These are phyloP conservation scores for Backusella sp. DNA, from an alignment of 192 early-diverging fungal genomes.

Conservation along the genomic window DNA sequence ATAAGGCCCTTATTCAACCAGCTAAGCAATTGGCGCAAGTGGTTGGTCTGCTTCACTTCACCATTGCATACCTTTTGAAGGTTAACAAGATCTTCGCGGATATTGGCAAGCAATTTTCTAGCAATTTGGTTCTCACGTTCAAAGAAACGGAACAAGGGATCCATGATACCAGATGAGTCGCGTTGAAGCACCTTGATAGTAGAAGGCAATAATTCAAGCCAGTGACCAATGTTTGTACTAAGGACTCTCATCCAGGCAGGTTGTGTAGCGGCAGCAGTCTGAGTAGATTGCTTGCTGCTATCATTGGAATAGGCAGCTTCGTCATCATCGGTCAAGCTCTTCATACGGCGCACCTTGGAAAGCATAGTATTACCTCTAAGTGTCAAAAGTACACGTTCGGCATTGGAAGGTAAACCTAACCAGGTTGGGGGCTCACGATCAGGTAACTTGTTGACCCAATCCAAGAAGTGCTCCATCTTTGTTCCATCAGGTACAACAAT, in stretches of 20 bases:
- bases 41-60: slow-evolving; percentile 85
- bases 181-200: slow-evolving; percentile 23
- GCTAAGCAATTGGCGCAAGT: slow-evolving; percentile 67
- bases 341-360: slow-evolving; percentile 84
- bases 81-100: slow-evolving; percentile 67
- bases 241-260: slow-evolving; percentile 80
- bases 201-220: slow-evolving; percentile 55
- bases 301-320: slow-evolving; percentile 55
- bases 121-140: slow-evolving; percentile 74
- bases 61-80: slow-evolving; percentile 71
- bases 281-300: slow-evolving; percentile 11
- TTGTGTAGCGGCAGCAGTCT: slow-evolving; percentile 37
- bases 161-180: slow-evolving; percentile 40
- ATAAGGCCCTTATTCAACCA: slow-evolving; percentile 70
- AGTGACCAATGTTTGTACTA: slow-evolving; percentile 49
- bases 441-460: slow-evolving; percentile 86
- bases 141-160: slow-evolving; percentile 83
- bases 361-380: slow-evolving; percentile 81
- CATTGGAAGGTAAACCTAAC: slow-evolving; percentile 92
- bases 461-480: slow-evolving; percentile 77
- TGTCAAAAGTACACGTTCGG: slow-evolving; percentile 87
- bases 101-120: slow-evolving; percentile 50
- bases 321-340: slow-evolving; percentile 78
- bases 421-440: slow-evolving; percentile 95
- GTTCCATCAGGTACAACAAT: slow-evolving; percentile 87